phyloP scores from a whole-genome alignment of 768 basidiomycete genomes.

The Lactifluus volemus region DNA sequence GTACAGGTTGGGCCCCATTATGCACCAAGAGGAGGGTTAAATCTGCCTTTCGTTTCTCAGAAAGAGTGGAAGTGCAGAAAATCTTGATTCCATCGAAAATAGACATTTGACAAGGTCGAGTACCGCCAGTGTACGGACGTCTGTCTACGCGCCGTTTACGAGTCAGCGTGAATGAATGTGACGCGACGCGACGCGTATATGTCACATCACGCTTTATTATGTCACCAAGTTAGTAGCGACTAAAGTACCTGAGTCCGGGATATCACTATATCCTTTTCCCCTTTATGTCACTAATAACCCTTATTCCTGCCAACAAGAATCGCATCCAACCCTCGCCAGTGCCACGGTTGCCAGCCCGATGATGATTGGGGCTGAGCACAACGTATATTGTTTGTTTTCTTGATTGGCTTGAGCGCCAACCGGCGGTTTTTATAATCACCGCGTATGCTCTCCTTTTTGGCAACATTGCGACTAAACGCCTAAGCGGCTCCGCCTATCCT shows the following conservation, averaged over 20 bases:
- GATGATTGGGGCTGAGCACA: background rate
- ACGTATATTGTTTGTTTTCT: background rate
- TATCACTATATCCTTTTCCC: background rate
- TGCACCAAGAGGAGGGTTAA: conserved; percentile 6
- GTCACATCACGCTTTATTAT: background rate
- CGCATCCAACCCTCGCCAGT: background rate
- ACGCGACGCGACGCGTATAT: background rate
- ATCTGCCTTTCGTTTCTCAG: conserved; percentile 4
- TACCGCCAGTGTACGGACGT: too few species aligned
- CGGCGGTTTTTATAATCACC: background rate
- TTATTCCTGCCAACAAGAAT: background rate
- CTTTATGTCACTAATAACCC: too few species aligned
- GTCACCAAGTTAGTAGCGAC: background rate
- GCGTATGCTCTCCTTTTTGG: background rate
- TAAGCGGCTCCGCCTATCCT: background rate
- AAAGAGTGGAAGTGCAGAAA: conserved; percentile 10
- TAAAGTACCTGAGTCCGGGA: too few species aligned
- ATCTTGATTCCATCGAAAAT: conserved; percentile 17
- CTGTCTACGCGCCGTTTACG: too few species aligned
- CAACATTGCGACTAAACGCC: background rate
- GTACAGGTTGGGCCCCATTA: conserved; percentile 10
- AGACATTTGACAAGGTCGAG: conserved; percentile 2
- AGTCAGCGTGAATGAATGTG: background rate
- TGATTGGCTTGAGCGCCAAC: background rate
- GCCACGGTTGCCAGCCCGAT: background rate